Conservation (phyloP, 208 protist genomes). For the Trypanosoma platydactyli region DNA sequence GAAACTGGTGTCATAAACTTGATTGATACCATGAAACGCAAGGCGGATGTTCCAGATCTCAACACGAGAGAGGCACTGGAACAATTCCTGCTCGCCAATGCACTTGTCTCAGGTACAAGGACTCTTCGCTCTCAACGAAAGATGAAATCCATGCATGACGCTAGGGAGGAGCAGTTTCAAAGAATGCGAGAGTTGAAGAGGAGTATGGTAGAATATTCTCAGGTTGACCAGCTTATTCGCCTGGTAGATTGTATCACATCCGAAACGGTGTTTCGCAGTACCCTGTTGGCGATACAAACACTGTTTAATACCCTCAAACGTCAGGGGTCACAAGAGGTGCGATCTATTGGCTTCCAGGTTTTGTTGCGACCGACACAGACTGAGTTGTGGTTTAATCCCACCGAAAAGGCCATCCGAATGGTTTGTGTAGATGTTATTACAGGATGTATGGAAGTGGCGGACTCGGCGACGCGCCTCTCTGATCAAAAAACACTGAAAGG, state of each 20-base stretch:
- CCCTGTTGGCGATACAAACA: slow-evolving; percentile 57
- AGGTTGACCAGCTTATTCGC: slow-evolving; percentile 88
- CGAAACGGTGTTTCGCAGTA: slow-evolving; percentile 81
- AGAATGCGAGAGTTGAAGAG: slow-evolving; percentile 88
- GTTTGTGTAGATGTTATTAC: slow-evolving; percentile 63
- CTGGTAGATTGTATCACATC: slow-evolving; percentile 87
- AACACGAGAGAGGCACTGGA: slow-evolving; percentile 90
- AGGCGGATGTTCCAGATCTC: slow-evolving; percentile 91
- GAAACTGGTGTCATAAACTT: slow-evolving; percentile 86
- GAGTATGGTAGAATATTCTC: slow-evolving; percentile 91
- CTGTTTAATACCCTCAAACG: slow-evolving; percentile 72
- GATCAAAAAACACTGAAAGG: slow-evolving; percentile 80
- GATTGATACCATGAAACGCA: slow-evolving; percentile 70
- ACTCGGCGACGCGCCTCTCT: slow-evolving; percentile 58
- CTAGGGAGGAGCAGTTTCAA: slow-evolving; percentile 78
- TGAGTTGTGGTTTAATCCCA: slow-evolving; percentile 77
- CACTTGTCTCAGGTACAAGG: slow-evolving; percentile 45
- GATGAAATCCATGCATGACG: slow-evolving; percentile 93
- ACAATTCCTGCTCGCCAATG: slow-evolving; percentile 89
- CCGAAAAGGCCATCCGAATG: slow-evolving; percentile 51
- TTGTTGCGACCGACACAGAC: slow-evolving; percentile 67
- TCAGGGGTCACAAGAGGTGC: slow-evolving; percentile 65
- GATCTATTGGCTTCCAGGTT: slow-evolving; percentile 88
- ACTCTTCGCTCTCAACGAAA: slow-evolving; percentile 60
- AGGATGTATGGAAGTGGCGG: slow-evolving; percentile 67